Conservation (phyloP, 2,329 filamentous ascomycete genomes). For the Elsinoe ampelina region DNA sequence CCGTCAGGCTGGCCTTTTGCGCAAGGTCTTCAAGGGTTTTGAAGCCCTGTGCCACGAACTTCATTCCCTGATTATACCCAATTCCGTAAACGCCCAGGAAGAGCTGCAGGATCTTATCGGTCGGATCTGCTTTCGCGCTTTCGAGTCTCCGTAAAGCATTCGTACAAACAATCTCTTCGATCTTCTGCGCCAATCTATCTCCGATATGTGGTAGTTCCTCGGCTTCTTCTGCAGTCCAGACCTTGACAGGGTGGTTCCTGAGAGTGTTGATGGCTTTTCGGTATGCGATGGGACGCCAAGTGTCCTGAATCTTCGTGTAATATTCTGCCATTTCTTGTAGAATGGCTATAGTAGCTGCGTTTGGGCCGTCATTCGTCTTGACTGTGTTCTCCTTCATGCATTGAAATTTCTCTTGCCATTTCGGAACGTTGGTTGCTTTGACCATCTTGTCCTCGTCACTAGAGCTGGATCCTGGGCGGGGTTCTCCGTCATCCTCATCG, state of each 20-base stretch:
- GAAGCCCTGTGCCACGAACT: constrained; percentile 68
- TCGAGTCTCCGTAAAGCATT: constrained; percentile 63
- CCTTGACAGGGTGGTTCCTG: constrained; percentile 52
- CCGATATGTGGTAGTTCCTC: constrained; percentile 60
- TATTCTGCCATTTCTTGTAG: constrained; percentile 71
- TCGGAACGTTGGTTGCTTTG: not conserved
- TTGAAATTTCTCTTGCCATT: constrained; percentile 39
- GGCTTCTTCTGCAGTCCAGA: constrained; percentile 63
- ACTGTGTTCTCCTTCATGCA: constrained; percentile 51
- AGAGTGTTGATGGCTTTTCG: constrained; percentile 67
- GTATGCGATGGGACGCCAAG: constrained; percentile 68
- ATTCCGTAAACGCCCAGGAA: constrained; percentile 77
- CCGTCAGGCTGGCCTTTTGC: constrained; percentile 52
- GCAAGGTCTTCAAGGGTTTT: constrained; percentile 64
- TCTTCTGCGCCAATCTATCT: constrained; percentile 65
- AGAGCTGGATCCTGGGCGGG: not conserved
- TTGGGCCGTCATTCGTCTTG: constrained; percentile 50
- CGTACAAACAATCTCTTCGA: constrained; percentile 78
- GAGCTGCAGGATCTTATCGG: constrained; percentile 53
- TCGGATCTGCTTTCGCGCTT: constrained; percentile 56
- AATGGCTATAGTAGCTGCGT: constrained; percentile 64
- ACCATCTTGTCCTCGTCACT: not conserved
- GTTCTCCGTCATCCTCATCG: constrained; percentile 13
- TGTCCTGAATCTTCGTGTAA: constrained; percentile 65
- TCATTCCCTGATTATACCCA: constrained; percentile 58